These are phyloP conservation scores for Russula foetens DNA, from an alignment of 768 basidiomycete genomes.

Conservation along the genomic window DNA sequence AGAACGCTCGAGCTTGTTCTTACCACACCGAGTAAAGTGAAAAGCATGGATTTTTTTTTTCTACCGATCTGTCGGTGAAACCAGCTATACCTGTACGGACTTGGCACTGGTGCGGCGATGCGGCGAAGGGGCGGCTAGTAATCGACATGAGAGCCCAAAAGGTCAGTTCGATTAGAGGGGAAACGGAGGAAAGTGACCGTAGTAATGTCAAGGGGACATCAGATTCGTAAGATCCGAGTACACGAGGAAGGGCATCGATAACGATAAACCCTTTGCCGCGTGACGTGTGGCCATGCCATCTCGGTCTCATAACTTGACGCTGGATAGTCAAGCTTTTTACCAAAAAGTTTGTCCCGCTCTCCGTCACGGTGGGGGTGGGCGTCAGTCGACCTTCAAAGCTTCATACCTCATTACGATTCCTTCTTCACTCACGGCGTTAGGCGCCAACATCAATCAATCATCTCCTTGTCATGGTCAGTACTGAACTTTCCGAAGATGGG, in stretches of 20 bases:
- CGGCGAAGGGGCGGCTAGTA: constrained; percentile 5
- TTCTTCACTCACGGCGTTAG: background rate
- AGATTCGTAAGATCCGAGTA: background rate
- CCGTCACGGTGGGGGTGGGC: background rate
- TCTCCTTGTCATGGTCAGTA: background rate
- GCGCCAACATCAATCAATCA: background rate
- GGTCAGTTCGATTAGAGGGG: background rate
- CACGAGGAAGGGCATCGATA: constrained; percentile 6
- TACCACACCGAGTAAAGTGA: constrained; percentile 5
- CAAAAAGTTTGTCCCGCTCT: background rate
- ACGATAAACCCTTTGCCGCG: background rate
- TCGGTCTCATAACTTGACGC: background rate
- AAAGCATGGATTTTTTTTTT: background rate
- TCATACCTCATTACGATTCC: background rate
- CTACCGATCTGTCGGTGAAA: constrained; percentile 17
- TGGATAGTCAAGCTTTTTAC: constrained; percentile 4
- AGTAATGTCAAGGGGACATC: background rate
- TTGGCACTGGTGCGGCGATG: constrained; percentile 7
- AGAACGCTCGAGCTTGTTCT: constrained; percentile 3
- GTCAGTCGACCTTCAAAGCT: background rate
- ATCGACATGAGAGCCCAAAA: background rate
- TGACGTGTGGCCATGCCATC: background rate
- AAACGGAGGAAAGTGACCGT: background rate
- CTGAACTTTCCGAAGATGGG: background rate
- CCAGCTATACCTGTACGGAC: background rate